These are phyloP conservation scores for Neonectria magnoliae DNA, from an alignment of 2,329 filamentous ascomycete species.

Conservation along the genomic window DNA sequence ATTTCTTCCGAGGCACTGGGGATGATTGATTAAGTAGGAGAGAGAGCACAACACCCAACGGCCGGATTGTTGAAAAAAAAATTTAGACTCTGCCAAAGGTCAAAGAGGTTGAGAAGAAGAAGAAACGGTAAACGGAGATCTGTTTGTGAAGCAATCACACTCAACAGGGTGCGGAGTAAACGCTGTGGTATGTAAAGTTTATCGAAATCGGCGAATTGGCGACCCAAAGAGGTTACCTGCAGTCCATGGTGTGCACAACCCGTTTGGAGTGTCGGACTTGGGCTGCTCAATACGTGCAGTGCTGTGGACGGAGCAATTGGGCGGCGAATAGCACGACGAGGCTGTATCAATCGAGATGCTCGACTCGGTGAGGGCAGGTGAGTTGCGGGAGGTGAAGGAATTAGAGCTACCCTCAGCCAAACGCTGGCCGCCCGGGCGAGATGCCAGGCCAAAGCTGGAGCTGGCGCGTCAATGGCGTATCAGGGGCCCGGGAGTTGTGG, in stretches of 20 bases:
- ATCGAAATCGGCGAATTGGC: background rate
- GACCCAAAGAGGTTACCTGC: background rate
- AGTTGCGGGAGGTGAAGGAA: background rate
- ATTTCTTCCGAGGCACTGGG: background rate
- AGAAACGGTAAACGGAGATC: background rate
- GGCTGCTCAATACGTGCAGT: too few species aligned
- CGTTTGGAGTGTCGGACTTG: background rate
- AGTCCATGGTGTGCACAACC: background rate
- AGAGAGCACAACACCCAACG: background rate
- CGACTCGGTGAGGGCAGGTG: background rate
- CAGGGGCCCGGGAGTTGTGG: slow-evolving; percentile 17
- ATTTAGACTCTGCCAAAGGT: background rate
- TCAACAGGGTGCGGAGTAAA: background rate
- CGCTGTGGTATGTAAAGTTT: slow-evolving; percentile 12
- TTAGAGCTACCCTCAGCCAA: slow-evolving; percentile 15
- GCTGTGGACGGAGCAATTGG: background rate
- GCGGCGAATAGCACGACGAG: background rate
- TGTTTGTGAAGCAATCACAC: background rate
- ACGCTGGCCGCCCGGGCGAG: background rate
- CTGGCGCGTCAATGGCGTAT: slow-evolving; percentile 10
- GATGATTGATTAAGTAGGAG: background rate
- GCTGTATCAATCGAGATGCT: background rate
- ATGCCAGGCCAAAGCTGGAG: slow-evolving; percentile 3
- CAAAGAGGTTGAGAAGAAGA: background rate
- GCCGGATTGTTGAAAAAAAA: background rate